Percentiles rank a stretch among this genome's conserved stretches.
phyloP scores from a whole-genome alignment of 106 monocot genomes.

The Dioscorea dumetorum region DNA sequence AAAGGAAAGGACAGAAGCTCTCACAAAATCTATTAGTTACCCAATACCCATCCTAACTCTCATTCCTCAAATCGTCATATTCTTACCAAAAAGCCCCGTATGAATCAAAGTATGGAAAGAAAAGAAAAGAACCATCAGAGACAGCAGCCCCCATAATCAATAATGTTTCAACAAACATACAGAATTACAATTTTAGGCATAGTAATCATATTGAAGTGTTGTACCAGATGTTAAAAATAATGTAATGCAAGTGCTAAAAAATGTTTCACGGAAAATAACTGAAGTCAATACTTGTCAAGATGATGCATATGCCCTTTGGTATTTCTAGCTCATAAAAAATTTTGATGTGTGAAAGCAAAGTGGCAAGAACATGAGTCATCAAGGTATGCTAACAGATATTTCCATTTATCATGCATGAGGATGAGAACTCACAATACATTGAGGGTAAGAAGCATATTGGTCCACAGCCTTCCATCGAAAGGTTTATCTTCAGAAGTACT shows the following conservation, averaged over 20 bases:
- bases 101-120: too few species aligned
- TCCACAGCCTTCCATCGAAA: conserved; percentile 43
- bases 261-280: not conserved
- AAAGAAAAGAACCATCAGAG: too few species aligned
- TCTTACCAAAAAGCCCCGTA: too few species aligned
- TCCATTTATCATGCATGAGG: not conserved
- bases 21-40: too few species aligned
- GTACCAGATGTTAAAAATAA: not conserved
- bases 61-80: too few species aligned
- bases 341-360: not conserved
- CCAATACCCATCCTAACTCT: too few species aligned
- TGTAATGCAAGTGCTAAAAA: not conserved
- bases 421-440: conserved; percentile 53
- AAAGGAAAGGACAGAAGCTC: too few species aligned
- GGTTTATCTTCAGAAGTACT: conserved; percentile 14
- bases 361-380: not conserved
- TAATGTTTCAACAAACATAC: too few species aligned
- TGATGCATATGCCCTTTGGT: not conserved
- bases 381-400: not conserved
- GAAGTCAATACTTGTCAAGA: not conserved
- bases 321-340: not conserved
- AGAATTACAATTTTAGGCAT: not conserved
- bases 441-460: conserved; percentile 51
- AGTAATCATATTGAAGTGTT: not conserved
- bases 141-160: too few species aligned